A percentile compares a stretch with the other conserved stretches of the same genome.
phyloP scores from a whole-genome alignment of 257 asterid species.

The Penstemon davidsonii region DNA sequence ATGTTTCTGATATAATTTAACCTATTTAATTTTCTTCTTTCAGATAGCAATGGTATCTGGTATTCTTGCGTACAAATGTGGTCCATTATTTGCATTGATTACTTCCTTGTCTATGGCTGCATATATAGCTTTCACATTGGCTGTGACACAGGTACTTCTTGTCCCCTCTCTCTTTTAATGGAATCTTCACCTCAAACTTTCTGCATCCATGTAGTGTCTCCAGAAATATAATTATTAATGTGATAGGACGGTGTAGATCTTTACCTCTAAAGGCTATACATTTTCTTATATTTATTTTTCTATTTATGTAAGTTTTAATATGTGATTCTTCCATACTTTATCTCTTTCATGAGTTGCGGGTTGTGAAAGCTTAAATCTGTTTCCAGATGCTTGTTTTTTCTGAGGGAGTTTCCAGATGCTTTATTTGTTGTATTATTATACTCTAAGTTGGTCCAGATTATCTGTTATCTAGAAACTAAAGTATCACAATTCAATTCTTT shows the following conservation, averaged over 20 bases:
- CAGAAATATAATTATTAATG: too few species aligned
- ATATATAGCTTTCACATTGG: conserved; percentile 76
- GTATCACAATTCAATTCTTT: conserved; percentile 25
- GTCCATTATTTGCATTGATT: conserved; percentile 97
- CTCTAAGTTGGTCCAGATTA: conserved; percentile 22
- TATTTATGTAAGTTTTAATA: too few species aligned
- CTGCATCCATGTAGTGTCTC: too few species aligned
- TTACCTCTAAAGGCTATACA: too few species aligned
- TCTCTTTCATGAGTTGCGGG: too few species aligned
- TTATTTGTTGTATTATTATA: neutral
- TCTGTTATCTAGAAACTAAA: conserved; percentile 13
- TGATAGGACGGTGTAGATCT: too few species aligned
- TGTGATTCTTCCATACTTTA: too few species aligned
- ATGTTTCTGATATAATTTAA: conserved; percentile 23
- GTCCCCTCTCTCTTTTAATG: conserved; percentile 1
- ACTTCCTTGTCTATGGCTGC: conserved; percentile 86
- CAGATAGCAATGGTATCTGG: conserved; percentile 97
- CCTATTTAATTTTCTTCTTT: conserved; percentile 43
- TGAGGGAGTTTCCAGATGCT: neutral
- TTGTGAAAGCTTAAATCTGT: neutral
- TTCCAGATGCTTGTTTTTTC: neutral
- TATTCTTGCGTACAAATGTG: conserved; percentile 94
- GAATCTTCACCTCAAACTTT: neutral
- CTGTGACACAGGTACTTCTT: conserved; percentile 75
- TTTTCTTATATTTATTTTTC: too few species aligned